Conservation (phyloP, 352 stramenopile species). For the Pythium coloratum region DNA sequence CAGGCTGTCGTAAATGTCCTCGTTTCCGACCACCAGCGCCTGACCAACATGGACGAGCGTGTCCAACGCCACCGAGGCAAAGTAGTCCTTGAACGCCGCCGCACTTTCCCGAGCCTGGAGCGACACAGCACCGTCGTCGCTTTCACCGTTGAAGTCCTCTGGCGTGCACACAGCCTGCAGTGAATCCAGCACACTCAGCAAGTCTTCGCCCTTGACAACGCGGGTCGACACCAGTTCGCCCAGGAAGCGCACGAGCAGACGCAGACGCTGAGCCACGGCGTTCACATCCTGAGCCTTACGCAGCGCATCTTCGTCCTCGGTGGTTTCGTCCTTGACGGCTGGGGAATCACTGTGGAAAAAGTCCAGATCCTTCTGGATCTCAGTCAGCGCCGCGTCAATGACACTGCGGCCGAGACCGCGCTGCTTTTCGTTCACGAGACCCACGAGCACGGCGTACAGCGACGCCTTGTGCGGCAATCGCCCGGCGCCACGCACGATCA, state of each 20-base stretch:
- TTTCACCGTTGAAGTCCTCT: slow-evolving; percentile 55
- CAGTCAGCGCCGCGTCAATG: slow-evolving; percentile 33
- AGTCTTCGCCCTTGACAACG: slow-evolving; percentile 61
- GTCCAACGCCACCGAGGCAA: slow-evolving; percentile 68
- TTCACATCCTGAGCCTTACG: slow-evolving; percentile 27
- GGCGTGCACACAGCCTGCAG: slow-evolving; percentile 65
- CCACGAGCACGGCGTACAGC: slow-evolving; percentile 65
- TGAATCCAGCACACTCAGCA: slow-evolving; percentile 59
- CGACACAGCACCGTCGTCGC: slow-evolving; percentile 31
- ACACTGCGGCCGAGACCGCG: slow-evolving; percentile 55
- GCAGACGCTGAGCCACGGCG: slow-evolving; percentile 47
- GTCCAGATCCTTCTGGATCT: slow-evolving; percentile 59
- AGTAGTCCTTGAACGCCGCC: slow-evolving; percentile 77
- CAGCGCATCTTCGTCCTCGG: slow-evolving; percentile 37
- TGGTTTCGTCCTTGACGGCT: slow-evolving; percentile 14
- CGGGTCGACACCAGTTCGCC: slow-evolving; percentile 53
- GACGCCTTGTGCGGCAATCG: slow-evolving; percentile 71
- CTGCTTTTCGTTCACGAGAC: slow-evolving; percentile 67
- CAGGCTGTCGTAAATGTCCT: slow-evolving; percentile 71
- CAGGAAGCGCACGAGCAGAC: slow-evolving; percentile 66
- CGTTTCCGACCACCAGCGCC: slow-evolving; percentile 37
- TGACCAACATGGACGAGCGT: slow-evolving; percentile 65
- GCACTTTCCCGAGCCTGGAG: slow-evolving; percentile 48
- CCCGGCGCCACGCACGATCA: slow-evolving; percentile 54
- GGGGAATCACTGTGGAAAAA: slow-evolving; percentile 42